A percentile compares a stretch with the other conserved stretches of the same genome.
Conservation (phyloP, 73 alveolate genomes). For the Paramecium sonneborni region DNA sequence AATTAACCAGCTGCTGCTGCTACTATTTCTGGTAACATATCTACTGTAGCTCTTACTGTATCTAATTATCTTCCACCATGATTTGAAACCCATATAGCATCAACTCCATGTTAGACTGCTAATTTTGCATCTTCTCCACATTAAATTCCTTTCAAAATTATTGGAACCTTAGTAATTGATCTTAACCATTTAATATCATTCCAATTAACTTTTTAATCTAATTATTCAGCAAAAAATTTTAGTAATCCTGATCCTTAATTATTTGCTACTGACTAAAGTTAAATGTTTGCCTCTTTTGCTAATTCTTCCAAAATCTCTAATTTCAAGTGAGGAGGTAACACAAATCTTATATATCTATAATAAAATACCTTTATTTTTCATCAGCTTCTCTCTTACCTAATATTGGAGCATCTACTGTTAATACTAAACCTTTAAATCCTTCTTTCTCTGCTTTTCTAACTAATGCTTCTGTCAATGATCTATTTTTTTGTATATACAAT, state of each 20-base stretch:
- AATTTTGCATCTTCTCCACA: slow-evolving; percentile 87
- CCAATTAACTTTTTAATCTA: slow-evolving; percentile 80
- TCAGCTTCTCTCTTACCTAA: slow-evolving; percentile 85
- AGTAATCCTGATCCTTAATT: slow-evolving; percentile 76
- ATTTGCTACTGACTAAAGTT: neutral
- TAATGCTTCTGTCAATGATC: slow-evolving; percentile 72
- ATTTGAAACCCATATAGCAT: slow-evolving; percentile 87
- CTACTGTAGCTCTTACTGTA: slow-evolving; percentile 83
- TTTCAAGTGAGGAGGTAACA: slow-evolving; percentile 75
- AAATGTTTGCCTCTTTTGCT: slow-evolving; percentile 5
- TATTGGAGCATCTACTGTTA: slow-evolving; percentile 87
- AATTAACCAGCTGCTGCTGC: slow-evolving; percentile 67
- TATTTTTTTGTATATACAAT: slow-evolving; percentile 68
- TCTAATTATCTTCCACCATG: slow-evolving; percentile 93
- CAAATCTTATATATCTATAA: slow-evolving; percentile 35
- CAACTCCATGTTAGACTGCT: slow-evolving; percentile 79
- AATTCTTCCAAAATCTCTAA: slow-evolving; percentile 71
- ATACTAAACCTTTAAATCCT: slow-evolving; percentile 75
- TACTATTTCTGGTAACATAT: slow-evolving; percentile 65
- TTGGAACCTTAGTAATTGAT: slow-evolving; percentile 75
- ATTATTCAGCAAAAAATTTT: slow-evolving; percentile 71
- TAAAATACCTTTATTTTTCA: slow-evolving; percentile 62
- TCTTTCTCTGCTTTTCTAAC: slow-evolving; percentile 74
- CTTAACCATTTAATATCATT: slow-evolving; percentile 75
- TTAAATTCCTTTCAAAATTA: slow-evolving; percentile 83